phyloP scores from a whole-genome alignment of 345 rosid species.

The Syzygium grande region DNA sequence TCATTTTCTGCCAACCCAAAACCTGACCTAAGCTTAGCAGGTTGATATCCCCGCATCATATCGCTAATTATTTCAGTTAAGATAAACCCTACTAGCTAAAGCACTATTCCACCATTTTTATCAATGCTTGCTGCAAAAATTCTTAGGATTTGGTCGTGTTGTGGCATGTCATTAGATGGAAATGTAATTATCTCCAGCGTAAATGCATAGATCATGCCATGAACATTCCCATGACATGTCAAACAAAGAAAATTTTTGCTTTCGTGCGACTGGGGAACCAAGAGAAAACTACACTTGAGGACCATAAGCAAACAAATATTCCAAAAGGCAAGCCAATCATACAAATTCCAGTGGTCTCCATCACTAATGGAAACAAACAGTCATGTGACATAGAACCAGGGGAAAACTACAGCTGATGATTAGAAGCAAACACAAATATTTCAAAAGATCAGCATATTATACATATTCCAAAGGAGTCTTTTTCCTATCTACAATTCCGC shows the following conservation, averaged over 20 bases:
- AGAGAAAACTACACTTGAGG: background rate
- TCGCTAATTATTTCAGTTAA: too few species aligned
- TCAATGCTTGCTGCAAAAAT: background rate
- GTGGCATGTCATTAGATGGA: background rate
- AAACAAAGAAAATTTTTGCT: too few species aligned
- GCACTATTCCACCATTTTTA: background rate
- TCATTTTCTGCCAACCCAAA: too few species aligned
- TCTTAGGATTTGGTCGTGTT: background rate
- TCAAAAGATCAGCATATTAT: background rate
- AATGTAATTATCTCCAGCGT: background rate
- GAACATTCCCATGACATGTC: too few species aligned
- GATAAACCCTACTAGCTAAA: background rate
- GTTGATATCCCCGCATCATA: too few species aligned
- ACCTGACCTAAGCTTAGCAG: too few species aligned
- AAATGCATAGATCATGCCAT: background rate
- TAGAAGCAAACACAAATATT: background rate
- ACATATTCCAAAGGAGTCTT: background rate
- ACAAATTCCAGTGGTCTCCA: background rate
- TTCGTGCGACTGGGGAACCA: background rate
- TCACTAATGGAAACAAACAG: background rate
- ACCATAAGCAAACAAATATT: background rate
- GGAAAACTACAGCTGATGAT: background rate
- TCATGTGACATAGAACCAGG: background rate
- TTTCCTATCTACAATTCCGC: background rate
- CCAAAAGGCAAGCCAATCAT: background rate